Percentiles rank a stretch among this genome's conserved stretches.
phyloP scores from a whole-genome alignment of 2,329 filamentous ascomycete species.

The Venturiaceae sp. region DNA sequence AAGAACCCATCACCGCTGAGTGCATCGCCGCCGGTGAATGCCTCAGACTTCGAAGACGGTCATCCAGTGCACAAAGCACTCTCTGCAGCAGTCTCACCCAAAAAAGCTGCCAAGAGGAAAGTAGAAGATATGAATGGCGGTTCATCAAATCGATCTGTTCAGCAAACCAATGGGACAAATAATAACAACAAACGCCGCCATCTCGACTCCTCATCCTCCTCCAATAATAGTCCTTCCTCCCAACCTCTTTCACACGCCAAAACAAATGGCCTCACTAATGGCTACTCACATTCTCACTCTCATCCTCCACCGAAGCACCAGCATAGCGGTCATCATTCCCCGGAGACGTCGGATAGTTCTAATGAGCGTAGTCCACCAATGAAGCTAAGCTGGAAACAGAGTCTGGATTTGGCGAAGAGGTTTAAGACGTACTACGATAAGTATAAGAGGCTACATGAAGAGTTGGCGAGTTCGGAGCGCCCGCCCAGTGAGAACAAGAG shows the following conservation, averaged over 20 bases:
- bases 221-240: neutral
- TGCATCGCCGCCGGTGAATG: slow-evolving; percentile 51
- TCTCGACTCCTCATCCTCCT: neutral
- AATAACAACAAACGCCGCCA: slow-evolving; percentile 3
- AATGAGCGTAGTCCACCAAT: slow-evolving; percentile 12
- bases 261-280: neutral
- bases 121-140: neutral
- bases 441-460: slow-evolving; percentile 47
- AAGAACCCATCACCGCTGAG: slow-evolving; percentile 53
- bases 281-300: neutral
- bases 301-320: neutral
- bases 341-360: neutral
- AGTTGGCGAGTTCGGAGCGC: slow-evolving; percentile 26
- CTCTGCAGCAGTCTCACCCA: slow-evolving; percentile 22
- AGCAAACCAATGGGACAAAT: neutral
- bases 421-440: slow-evolving; percentile 51
- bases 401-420: slow-evolving; percentile 33
- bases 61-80: slow-evolving; percentile 28
- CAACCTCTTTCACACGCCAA: neutral
- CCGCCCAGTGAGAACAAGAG: slow-evolving; percentile 39
- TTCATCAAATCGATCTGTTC: neutral
- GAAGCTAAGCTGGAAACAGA: slow-evolving; percentile 31
- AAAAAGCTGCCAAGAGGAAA: slow-evolving; percentile 1
- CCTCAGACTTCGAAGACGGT: slow-evolving; percentile 44
- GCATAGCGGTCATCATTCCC: neutral